Conservation (phyloP, 345 rosid species). For the Syzygium oleosum region DNA sequence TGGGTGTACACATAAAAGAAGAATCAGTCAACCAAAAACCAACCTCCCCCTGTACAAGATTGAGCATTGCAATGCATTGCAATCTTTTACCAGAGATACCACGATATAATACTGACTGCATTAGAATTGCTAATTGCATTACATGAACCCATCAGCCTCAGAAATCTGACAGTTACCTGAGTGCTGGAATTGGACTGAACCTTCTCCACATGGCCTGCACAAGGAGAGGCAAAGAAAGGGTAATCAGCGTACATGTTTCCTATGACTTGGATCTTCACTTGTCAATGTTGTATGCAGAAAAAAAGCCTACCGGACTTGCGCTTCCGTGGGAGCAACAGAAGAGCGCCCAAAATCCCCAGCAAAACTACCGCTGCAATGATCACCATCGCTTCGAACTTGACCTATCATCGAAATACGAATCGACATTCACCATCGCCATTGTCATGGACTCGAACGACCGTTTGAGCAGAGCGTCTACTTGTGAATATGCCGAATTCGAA, state of each 20-base stretch:
- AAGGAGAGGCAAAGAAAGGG: neutral
- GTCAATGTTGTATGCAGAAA: neutral
- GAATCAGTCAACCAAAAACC: neutral
- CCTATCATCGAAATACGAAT: neutral
- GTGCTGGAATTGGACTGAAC: neutral
- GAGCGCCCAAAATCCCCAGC: slow-evolving; percentile 1
- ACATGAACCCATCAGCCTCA: neutral
- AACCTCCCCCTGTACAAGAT: neutral
- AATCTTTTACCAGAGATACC: neutral
- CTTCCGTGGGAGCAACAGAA: slow-evolving; percentile 5
- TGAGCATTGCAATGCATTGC: neutral
- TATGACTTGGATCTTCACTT: neutral
- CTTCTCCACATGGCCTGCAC: neutral
- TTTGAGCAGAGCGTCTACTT: neutral
- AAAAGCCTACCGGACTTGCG: neutral
- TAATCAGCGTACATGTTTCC: neutral
- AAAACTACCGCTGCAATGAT: slow-evolving; percentile 1
- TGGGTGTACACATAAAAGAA: neutral
- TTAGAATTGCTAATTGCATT: neutral
- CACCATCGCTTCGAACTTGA: neutral
- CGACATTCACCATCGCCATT: neutral
- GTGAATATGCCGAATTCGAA: neutral
- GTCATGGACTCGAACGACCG: neutral
- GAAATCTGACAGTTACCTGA: neutral
- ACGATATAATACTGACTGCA: neutral